A percentile compares a stretch with the other conserved stretches of the same genome.
These are phyloP conservation scores for Quercus dentata DNA, from an alignment of 306 rosid species.

Conservation along the genomic window DNA sequence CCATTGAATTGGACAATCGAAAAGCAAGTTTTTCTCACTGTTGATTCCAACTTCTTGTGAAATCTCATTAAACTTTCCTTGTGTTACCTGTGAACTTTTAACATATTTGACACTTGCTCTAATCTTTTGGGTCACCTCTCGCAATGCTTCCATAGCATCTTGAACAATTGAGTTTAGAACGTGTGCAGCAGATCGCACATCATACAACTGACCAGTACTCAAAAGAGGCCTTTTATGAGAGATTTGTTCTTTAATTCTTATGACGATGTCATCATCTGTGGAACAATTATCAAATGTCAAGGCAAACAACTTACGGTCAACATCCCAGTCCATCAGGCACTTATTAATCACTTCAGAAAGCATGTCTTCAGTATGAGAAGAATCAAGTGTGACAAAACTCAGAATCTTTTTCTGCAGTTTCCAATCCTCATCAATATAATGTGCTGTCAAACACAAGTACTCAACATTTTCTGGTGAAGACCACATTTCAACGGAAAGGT, in stretches of 20 bases:
- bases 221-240: conserved; percentile 67
- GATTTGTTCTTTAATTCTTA: conserved; percentile 68
- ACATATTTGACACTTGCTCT: conserved; percentile 67
- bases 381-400: conserved; percentile 84
- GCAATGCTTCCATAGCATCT: conserved; percentile 60
- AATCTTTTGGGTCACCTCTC: conserved; percentile 69
- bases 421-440: conserved; percentile 87
- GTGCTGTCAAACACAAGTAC: conserved; percentile 65
- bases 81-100: conserved; percentile 70
- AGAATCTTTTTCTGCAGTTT: conserved; percentile 64
- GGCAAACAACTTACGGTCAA: conserved; percentile 83
- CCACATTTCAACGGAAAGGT: conserved; percentile 83
- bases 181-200: conserved; percentile 80
- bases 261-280: conserved; percentile 62
- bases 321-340: conserved; percentile 78
- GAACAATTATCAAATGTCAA: conserved; percentile 87
- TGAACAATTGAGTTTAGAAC: conserved; percentile 59
- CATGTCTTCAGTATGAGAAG: conserved; percentile 80
- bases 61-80: conserved; percentile 71
- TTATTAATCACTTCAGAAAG: conserved; percentile 83
- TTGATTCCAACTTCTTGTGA: conserved; percentile 60
- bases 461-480: conserved; percentile 61
- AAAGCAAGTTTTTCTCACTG: conserved; percentile 51
- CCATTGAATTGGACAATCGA: conserved; percentile 71
- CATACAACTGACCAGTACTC: conserved; percentile 67